phyloP scores from a whole-genome alignment of 176 grass and related monocot genomes.

The Phragmites australis region DNA sequence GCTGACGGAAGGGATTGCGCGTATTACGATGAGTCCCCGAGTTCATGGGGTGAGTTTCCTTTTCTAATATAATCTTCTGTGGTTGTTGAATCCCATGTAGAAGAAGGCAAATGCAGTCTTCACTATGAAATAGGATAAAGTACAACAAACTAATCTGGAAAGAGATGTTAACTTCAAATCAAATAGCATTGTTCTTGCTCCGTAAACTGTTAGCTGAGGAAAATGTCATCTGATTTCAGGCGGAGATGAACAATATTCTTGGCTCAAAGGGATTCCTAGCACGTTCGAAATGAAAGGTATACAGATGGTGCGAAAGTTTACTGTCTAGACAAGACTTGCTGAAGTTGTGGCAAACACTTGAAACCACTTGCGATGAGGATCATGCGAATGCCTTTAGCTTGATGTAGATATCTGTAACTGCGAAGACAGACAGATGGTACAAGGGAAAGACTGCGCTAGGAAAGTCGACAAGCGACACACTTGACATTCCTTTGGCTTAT shows the following conservation, averaged over 20 bases:
- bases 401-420: slow-evolving; percentile 34
- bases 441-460: slow-evolving; percentile 9
- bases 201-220: not conserved
- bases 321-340: slow-evolving; percentile 27
- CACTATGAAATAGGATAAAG: not conserved
- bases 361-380: not conserved
- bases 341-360: not conserved
- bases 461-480: slow-evolving; percentile 15
- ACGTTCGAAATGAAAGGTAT: slow-evolving; percentile 47
- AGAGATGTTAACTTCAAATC: not conserved
- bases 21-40: slow-evolving; percentile 52
- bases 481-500: slow-evolving; percentile 29
- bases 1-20: slow-evolving; percentile 67
- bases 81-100: not conserved
- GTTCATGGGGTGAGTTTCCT: slow-evolving; percentile 48
- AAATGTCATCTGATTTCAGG: slow-evolving; percentile 47
- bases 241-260: slow-evolving; percentile 48
- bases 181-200: not conserved
- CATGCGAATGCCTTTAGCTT: slow-evolving; percentile 2
- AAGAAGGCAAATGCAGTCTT: not conserved
- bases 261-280: slow-evolving; percentile 53
- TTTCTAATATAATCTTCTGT: not conserved
- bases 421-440: slow-evolving; percentile 27
- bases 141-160: not conserved
- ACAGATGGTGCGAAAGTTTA: slow-evolving; percentile 39